These are phyloP conservation scores for Chaetomiaceae sp. DNA, from an alignment of 2,329 filamentous ascomycete species.

Conservation along the genomic window DNA sequence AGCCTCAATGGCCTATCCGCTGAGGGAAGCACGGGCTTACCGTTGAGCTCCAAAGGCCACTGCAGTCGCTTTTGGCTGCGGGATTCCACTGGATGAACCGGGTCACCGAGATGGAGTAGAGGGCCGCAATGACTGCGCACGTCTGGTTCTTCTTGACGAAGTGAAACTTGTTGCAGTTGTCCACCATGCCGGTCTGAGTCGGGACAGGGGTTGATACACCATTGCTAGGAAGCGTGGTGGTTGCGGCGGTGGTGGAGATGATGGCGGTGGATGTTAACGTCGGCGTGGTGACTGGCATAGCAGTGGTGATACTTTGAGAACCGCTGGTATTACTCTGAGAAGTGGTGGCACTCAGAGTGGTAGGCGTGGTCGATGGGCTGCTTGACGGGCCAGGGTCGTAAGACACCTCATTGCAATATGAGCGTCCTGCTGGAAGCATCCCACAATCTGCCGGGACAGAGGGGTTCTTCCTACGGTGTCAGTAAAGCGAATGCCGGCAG, in stretches of 20 bases:
- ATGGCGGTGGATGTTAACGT: constrained; percentile 6
- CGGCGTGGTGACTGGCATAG: constrained; percentile 7
- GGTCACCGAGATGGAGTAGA: constrained; percentile 10
- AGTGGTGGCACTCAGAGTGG: no score
- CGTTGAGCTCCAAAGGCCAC: constrained; percentile 4
- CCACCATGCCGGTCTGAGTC: constrained; percentile 29
- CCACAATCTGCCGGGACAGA: not conserved
- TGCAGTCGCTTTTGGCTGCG: constrained; percentile 7
- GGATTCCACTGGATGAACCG: no score
- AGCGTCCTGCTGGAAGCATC: not conserved
- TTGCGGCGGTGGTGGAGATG: not conserved
- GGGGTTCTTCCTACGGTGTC: not conserved
- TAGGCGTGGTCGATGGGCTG: no score
- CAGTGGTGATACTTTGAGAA: no score
- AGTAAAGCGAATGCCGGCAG: no score
- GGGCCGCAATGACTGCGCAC: constrained; percentile 11
- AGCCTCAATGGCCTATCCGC: no score
- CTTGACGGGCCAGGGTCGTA: no score
- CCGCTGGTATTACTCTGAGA: no score
- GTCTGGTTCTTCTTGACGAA: not conserved
- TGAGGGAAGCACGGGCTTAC: not conserved
- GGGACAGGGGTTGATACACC: constrained; percentile 27
- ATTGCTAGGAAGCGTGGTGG: constrained; percentile 4
- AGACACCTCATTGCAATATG: not conserved
- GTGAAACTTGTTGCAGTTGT: constrained; percentile 16